A percentile compares a stretch with the other conserved stretches of the same genome.
Conservation (phyloP, 2,329 filamentous ascomycete genomes). For the Exophiala oligosperma region DNA sequence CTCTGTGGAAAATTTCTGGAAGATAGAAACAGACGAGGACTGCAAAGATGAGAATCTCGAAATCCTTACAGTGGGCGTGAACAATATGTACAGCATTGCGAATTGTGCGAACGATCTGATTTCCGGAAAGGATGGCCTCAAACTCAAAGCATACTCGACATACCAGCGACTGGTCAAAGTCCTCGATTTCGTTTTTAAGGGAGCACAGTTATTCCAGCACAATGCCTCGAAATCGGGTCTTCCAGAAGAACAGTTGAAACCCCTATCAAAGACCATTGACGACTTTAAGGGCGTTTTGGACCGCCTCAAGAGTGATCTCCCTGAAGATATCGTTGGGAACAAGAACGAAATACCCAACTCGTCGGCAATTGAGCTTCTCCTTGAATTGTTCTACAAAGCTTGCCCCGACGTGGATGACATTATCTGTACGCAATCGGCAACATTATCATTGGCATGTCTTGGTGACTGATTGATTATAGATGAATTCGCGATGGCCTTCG, state of each 20-base stretch:
- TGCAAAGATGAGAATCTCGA: conserved; percentile 1
- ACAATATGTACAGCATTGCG: conserved; percentile 9
- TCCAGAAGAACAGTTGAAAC: neutral
- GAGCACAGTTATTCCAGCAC: conserved; percentile 1
- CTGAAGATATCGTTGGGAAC: neutral
- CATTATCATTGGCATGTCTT: conserved; percentile 6
- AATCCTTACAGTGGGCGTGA: conserved; percentile 6
- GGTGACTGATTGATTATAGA: conserved; percentile 10
- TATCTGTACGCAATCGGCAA: conserved; percentile 8
- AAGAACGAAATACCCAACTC: conserved; percentile 6
- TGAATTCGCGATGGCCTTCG: conserved; percentile 6
- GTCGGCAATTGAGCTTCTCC: conserved; percentile 8
- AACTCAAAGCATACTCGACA: conserved; percentile 4
- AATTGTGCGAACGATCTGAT: conserved; percentile 4
- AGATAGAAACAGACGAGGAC: neutral
- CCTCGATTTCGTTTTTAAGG: conserved; percentile 6
- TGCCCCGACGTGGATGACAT: neutral
- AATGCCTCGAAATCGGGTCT: neutral
- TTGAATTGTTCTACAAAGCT: conserved; percentile 7
- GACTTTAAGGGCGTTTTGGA: conserved; percentile 9
- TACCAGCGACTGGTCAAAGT: conserved; percentile 7
- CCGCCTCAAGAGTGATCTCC: neutral
- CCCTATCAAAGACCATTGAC: neutral
- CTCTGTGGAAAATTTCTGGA: conserved; percentile 5
- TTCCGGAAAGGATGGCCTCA: neutral